phyloP scores from a whole-genome alignment of 176 grass and related monocot species.

The Oropetium thomaeum region DNA sequence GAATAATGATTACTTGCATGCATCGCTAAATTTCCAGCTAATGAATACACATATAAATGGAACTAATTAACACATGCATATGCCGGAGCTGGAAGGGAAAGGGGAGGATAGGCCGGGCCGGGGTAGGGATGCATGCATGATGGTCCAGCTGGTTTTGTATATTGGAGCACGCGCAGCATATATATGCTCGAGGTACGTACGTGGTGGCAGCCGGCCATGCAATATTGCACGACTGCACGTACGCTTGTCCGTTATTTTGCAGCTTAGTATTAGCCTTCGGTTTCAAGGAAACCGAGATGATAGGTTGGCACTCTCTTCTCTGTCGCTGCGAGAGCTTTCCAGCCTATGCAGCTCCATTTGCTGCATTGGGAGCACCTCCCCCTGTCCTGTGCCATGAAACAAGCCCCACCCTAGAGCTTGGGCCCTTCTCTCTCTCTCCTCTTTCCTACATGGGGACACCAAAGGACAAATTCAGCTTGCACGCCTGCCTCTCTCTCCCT shows the following conservation, averaged over 20 bases:
- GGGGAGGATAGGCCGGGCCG: neutral
- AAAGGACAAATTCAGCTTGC: slow-evolving; percentile 18
- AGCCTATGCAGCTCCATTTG: neutral
- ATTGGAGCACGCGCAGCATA: no score
- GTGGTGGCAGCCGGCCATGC: neutral
- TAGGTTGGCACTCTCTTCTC: neutral
- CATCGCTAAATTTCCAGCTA: slow-evolving; percentile 25
- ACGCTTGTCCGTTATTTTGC: neutral
- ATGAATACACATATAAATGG: neutral
- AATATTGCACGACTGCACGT: neutral
- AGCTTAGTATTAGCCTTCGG: slow-evolving; percentile 14
- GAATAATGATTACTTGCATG: neutral
- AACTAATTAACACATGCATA: neutral
- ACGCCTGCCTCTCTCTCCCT: neutral
- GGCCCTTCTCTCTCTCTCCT: neutral
- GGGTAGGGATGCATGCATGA: neutral
- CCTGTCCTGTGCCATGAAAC: neutral
- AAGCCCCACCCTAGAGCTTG: no score
- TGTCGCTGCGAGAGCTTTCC: neutral
- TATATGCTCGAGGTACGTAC: neutral
- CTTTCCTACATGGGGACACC: neutral
- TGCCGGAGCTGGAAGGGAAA: slow-evolving; percentile 4
- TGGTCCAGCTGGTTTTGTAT: neutral
- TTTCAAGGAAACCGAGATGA: slow-evolving; percentile 10
- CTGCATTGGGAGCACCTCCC: neutral